Percentiles rank a stretch among this genome's conserved stretches.
Evolutionary conservation across 768 basidiomycete species (phyloP).

Genomic region (Mycena galericulata): DNA sequence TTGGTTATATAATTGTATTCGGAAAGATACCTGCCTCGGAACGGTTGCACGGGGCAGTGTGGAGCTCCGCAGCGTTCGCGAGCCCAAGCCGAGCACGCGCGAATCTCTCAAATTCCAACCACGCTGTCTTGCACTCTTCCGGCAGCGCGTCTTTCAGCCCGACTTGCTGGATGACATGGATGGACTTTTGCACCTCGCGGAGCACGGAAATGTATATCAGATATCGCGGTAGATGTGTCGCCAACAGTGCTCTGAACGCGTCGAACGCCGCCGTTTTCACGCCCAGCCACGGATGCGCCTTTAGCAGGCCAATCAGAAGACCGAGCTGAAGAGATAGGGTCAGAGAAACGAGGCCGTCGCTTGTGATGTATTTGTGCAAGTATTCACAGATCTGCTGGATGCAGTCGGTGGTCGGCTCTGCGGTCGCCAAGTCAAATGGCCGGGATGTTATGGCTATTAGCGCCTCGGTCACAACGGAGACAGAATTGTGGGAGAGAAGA

Average conservation of each 20-base stretch:
- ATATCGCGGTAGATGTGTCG: slow-evolving; percentile 12
- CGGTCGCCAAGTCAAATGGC: slow-evolving; percentile 12
- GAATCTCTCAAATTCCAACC: slow-evolving; percentile 2
- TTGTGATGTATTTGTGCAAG: slow-evolving; percentile 1
- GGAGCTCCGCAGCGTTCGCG: slow-evolving; percentile 1
- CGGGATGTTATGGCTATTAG: slow-evolving; percentile 1
- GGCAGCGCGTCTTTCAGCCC: background rate
- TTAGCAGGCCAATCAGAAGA: slow-evolving; percentile 15
- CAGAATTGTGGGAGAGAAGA: slow-evolving; percentile 11
- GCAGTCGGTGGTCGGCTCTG: background rate
- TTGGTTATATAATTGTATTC: background rate
- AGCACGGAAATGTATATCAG: slow-evolving; percentile 29
- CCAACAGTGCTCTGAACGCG: background rate
- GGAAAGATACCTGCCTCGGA: background rate
- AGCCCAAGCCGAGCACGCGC: background rate
- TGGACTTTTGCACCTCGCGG: slow-evolving; percentile 14
- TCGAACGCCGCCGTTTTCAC: background rate
- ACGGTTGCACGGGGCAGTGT: background rate
- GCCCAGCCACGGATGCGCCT: slow-evolving; percentile 16
- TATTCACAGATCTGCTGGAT: slow-evolving; percentile 10
- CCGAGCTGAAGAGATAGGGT: slow-evolving; percentile 14
- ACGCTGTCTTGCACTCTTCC: background rate
- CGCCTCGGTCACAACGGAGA: background rate
- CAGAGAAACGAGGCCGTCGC: slow-evolving; percentile 1
- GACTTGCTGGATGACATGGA: background rate